Percentiles rank a stretch among this genome's conserved stretches.
phyloP scores from a whole-genome alignment of 1,284 basidiomycete genomes.

The Trametes sp. region DNA sequence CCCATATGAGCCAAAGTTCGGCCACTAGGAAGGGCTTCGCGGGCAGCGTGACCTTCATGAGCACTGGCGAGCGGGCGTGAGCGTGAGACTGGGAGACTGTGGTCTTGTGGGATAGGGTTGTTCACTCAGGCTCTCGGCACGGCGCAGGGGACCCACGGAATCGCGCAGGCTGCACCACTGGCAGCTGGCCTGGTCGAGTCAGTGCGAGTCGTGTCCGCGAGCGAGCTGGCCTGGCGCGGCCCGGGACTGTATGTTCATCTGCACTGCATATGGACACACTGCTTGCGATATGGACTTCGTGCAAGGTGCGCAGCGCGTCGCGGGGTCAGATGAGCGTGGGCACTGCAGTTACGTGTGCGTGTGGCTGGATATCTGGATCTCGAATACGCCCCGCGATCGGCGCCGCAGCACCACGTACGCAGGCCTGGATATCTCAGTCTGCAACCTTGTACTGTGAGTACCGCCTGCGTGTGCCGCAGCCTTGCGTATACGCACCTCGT shows the following conservation, averaged over 20 bases:
- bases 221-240: neutral
- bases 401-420: neutral
- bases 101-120: neutral
- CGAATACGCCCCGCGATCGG: neutral
- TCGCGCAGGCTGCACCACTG: no score
- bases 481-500: neutral
- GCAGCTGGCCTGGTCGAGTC: slow-evolving; percentile 3
- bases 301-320: neutral
- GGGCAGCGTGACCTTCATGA: neutral
- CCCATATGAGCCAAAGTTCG: neutral
- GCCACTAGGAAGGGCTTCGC: neutral
- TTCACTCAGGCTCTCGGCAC: no score
- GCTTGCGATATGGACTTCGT: no score
- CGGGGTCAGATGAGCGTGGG: neutral
- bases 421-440: neutral
- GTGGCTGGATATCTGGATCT: slow-evolving; percentile 1
- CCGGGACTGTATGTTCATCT: neutral
- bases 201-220: neutral
- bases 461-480: neutral
- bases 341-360: neutral
- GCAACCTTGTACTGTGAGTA: neutral
- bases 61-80: neutral
- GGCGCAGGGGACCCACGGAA: no score
- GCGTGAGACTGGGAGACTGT: no score
- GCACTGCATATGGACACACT: neutral